Conservation (phyloP, 2,329 filamentous ascomycete species). For the Samsoniella hepiali region DNA sequence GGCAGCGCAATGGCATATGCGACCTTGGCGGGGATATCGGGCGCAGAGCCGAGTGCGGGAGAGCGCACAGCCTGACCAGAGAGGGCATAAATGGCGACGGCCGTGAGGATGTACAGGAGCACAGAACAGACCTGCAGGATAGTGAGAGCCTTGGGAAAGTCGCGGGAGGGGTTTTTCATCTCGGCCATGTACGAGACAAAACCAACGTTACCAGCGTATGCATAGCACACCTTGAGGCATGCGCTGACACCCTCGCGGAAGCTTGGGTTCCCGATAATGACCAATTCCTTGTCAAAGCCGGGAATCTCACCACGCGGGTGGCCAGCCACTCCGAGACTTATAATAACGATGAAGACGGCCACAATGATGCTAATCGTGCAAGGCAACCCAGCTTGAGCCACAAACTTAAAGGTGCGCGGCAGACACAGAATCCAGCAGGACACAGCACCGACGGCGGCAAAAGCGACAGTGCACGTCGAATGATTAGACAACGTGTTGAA, state of each 20-base stretch:
- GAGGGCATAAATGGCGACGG: slow-evolving; percentile 32
- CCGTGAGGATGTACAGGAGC: slow-evolving; percentile 32
- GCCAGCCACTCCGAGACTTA: slow-evolving; percentile 31
- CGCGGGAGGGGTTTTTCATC: slow-evolving; percentile 32
- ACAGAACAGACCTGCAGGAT: slow-evolving; percentile 34
- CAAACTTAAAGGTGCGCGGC: slow-evolving; percentile 59
- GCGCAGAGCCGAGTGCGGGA: slow-evolving; percentile 34
- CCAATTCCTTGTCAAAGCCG: slow-evolving; percentile 30
- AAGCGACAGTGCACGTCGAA: slow-evolving; percentile 62
- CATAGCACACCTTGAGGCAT: slow-evolving; percentile 35
- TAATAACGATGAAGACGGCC: slow-evolving; percentile 37
- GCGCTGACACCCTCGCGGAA: slow-evolving; percentile 33
- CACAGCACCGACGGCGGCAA: slow-evolving; percentile 59
- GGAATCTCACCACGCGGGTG: slow-evolving; percentile 29
- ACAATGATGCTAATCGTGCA: slow-evolving; percentile 34
- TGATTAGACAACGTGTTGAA: slow-evolving; percentile 65
- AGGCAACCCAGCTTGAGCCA: slow-evolving; percentile 31
- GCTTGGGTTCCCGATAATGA: slow-evolving; percentile 29
- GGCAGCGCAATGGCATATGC: slow-evolving; percentile 33
- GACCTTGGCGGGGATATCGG: slow-evolving; percentile 30
- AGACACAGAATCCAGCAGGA: slow-evolving; percentile 62
- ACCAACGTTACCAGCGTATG: slow-evolving; percentile 38
- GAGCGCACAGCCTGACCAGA: slow-evolving; percentile 32
- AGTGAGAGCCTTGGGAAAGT: slow-evolving; percentile 31
- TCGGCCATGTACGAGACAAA: slow-evolving; percentile 36